Base-by-base conservation (phyloP, 371 early-diverging fungal genomes). In the Apophysomyces variabilis region DNA sequence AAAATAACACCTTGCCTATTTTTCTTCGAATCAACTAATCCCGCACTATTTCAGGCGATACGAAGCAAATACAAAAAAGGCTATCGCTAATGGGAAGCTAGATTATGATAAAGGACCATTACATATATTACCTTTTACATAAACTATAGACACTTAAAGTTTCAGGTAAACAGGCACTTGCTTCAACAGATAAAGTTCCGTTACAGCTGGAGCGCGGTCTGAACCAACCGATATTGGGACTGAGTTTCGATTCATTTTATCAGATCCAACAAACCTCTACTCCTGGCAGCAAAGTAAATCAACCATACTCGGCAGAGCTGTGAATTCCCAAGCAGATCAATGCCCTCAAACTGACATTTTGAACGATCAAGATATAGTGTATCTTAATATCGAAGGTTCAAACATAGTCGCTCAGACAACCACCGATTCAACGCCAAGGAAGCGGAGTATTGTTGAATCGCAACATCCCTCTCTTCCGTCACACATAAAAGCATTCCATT, bases 361-460 rank as follows among this genome's bases (percentile, higher is more conserved):
- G 3, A 26, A 21, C 9, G 21, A 50, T 50, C 21, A 18, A 50
- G 16, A 21, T 21, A 9, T 21, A 26, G 21, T 21, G 1, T 1
- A 16, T 16, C 4, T 21, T 21, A 1, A 21, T 50, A 26, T 26
- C 9, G 54, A 50, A 50, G 9, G 7, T 21, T 50, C 54, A 9
- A 26, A 21, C 5, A 50, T 21, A n/a, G 9, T 21, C n/a, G 21
- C 4, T 50, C 54, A 50, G 54, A 50, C 54, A 26, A 26, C 16
- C 21, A 50, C 35, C 54, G 54, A 50, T 50, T 50, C 54, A 50
- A 50, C 21, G 54, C 54, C 32, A 50, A 50, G 54, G 21, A 50
- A 26, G 21, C 54, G 54, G 54, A 50, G 54, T 50, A n/a, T 50
- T 50, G 9, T 50, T 26, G 21, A 9, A 4, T 26, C 11, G 9